These are phyloP conservation scores for Cryphonectria radicalis DNA, from an alignment of 2,329 filamentous ascomycete species.

Conservation along the genomic window DNA sequence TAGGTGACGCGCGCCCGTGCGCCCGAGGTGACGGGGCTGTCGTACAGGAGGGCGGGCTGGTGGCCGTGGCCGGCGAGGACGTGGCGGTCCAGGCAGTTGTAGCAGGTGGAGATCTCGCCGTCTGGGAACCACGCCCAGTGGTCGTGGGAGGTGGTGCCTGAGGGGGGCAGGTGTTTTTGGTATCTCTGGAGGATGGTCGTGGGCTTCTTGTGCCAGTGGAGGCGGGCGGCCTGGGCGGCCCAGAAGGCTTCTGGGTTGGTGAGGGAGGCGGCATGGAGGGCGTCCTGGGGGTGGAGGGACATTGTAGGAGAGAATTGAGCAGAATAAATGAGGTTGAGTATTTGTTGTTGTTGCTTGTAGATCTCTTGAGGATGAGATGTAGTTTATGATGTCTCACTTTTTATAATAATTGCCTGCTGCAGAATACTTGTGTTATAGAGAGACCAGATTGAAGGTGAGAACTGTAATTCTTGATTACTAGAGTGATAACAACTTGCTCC, in stretches of 20 bases:
- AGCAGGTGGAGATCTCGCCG: conserved; percentile 87
- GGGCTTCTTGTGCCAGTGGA: conserved; percentile 83
- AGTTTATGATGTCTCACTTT: not conserved
- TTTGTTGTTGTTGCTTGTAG: too few relatives aligned
- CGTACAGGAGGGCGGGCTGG: conserved; percentile 78
- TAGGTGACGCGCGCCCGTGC: conserved; percentile 78
- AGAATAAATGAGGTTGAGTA: too few relatives aligned
- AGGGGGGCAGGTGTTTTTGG: conserved; percentile 61
- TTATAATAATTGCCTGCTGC: not conserved
- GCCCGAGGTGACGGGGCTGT: conserved; percentile 76
- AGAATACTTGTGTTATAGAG: too few relatives aligned
- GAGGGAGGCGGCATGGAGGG: conserved; percentile 62
- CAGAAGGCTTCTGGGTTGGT: conserved; percentile 75
- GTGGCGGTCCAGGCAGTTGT: conserved; percentile 90
- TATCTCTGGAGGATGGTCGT: conserved; percentile 61
- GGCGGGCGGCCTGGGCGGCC: conserved; percentile 71
- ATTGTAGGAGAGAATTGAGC: conserved; percentile 29
- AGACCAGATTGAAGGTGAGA: too few relatives aligned
- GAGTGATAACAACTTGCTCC: too few relatives aligned
- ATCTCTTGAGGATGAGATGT: not conserved
- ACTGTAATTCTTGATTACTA: too few relatives aligned
- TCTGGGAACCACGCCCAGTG: conserved; percentile 91
- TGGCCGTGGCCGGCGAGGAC: conserved; percentile 79
- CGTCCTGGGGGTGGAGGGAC: conserved; percentile 51
- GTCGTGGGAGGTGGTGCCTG: conserved; percentile 62